These are phyloP conservation scores for Vaccinium macrocarpon DNA, from an alignment of 148 eudicot species.

Conservation along the genomic window DNA sequence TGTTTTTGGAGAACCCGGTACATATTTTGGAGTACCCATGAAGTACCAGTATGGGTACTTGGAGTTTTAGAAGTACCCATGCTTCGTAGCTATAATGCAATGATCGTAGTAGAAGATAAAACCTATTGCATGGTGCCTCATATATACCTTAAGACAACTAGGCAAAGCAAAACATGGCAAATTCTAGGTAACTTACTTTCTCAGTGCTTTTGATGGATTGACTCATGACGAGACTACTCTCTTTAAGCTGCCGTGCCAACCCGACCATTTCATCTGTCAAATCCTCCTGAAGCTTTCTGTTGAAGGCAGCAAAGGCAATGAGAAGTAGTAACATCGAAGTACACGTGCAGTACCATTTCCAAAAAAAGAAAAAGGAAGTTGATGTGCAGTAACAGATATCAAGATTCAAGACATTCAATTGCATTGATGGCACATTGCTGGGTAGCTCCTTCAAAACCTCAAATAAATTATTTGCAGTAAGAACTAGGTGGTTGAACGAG, in stretches of 20 bases:
- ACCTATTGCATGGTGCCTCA: background rate
- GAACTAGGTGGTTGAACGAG: background rate
- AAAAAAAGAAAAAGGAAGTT: too few relatives aligned
- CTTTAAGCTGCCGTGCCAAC: conserved; percentile 83
- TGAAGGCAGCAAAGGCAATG: conserved; percentile 11
- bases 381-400: background rate
- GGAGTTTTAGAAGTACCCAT: too few relatives aligned
- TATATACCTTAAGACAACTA: background rate
- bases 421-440: background rate
- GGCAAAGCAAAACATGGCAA: background rate
- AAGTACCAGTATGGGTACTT: too few relatives aligned
- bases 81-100: background rate
- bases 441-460: background rate
- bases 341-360: background rate
- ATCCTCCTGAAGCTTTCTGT: conserved; percentile 96
- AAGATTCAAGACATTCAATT: background rate
- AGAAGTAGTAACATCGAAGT: conserved; percentile 5
- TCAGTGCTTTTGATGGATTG: conserved; percentile 79
- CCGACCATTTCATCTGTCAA: conserved; percentile 96
- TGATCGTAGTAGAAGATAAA: background rate
- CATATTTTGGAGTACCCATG: too few relatives aligned
- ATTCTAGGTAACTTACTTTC: conserved; percentile 46
- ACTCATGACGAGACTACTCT: conserved; percentile 78
- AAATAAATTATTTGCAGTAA: background rate
- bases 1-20: too few relatives aligned